Evolutionary conservation across 2,329 filamentous ascomycete genomes (phyloP), one percentile per base, ranked within the genome.

Genomic region (Xylaria sp.): DNA sequence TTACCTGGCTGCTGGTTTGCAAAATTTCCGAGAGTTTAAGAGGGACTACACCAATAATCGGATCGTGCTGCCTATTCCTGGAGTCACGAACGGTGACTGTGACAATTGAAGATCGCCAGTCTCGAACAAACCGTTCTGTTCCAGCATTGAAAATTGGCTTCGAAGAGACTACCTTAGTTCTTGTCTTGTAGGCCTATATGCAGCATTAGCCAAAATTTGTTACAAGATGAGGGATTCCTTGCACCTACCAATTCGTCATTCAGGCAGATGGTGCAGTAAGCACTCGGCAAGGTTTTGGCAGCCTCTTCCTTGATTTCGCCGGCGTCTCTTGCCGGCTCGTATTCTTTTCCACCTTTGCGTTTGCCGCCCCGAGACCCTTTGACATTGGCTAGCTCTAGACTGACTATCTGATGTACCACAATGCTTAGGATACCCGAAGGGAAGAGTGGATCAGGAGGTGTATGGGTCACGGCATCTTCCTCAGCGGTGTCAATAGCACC

Each of bases 61-160:
- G 95, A 71, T 98, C 96, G 73, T 98, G 95, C 79, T 99, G 90
- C 61, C 95, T 87, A 78, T 97, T 92, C 38, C 95, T 89, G 11
- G 92, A 89, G 77, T 98, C 95, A 29, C 96, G 91, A 17, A 97
- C 94, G 0, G 93, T 92, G 56, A 98, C 85, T 0, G 94, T 97
- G 61, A 97, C 86, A 64, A 97, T 92, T 51, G 88, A 86, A 20
- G 92, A 96, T 69, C 93, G 87, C 96, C 96, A 99, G 76, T 99
- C 95, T 25, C 95, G 90, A 33, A 98, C 83, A 73, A 98, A 98
- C 13, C 91, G 88, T 76, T 99, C 96, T 0, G 94, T 97, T 66
- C 95, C 95, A 2, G 96, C 94, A 73, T 98, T 97, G 85, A 97
- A 98, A 70, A 98, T 97, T 1, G 96, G 96, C 77, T 96, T 94